Evolutionary conservation across 257 asterid genomes (phyloP).

Genomic region (Solanum peruvianum): DNA sequence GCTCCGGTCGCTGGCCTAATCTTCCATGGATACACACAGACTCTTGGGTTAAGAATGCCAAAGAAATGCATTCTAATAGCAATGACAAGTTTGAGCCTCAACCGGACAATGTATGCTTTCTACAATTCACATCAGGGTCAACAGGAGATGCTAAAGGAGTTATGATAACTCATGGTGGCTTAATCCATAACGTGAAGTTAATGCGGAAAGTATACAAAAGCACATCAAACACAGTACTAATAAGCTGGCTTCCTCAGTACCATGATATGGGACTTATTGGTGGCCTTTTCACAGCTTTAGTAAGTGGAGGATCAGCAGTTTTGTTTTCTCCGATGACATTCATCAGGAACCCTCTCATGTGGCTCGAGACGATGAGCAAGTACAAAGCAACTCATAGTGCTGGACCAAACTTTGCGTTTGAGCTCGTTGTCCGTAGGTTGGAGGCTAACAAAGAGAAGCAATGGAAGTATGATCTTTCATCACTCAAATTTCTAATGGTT

Average conservation of each 20-base stretch:
- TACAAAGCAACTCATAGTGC: conserved; percentile 78
- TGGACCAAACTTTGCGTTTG: conserved; percentile 78
- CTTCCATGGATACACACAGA: conserved; percentile 84
- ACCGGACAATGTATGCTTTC: conserved; percentile 46
- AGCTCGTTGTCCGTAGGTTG: conserved; percentile 50
- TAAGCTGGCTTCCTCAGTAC: conserved; percentile 87
- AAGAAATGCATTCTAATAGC: background rate
- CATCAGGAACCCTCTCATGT: conserved; percentile 67
- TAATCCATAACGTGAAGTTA: conserved; percentile 63
- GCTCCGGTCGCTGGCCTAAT: conserved; percentile 63
- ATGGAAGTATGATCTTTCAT: conserved; percentile 45
- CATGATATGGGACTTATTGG: conserved; percentile 91
- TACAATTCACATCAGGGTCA: conserved; percentile 81
- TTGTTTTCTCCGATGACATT: conserved; percentile 74
- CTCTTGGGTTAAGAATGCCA: conserved; percentile 52
- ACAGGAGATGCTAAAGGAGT: conserved; percentile 90
- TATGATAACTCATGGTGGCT: conserved; percentile 70
- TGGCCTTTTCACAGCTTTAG: conserved; percentile 68
- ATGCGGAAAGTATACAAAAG: conserved; percentile 59
- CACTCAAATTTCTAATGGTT: conserved; percentile 61
- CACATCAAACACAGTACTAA: conserved; percentile 66
- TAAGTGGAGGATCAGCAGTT: conserved; percentile 60
- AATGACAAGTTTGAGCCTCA: conserved; percentile 14
- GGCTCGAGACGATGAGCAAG: conserved; percentile 58
- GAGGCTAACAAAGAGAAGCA: conserved; percentile 39